Evolutionary conservation across 208 protist species (phyloP), one percentile per base, ranked within the genome.

Genomic region (Acanthamoeba rhysodes): DNA sequence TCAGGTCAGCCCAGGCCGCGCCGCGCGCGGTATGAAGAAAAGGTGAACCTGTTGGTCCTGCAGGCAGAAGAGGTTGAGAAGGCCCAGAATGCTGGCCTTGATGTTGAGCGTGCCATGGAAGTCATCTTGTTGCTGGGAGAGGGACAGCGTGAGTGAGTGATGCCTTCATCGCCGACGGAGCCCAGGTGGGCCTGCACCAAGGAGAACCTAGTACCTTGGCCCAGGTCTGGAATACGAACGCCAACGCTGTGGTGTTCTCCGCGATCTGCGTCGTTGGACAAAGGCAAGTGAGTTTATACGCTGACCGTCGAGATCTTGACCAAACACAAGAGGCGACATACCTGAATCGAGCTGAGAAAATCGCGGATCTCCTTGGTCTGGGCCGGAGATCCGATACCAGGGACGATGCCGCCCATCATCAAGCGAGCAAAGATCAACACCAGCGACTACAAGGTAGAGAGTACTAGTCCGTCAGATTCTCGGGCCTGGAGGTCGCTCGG

Each of bases 21-120:
- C 59, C 14, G 14, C 22, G 59, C 59, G 22, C 14, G 0, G 16
- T 20, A 20, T 62, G 2, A 88, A 8, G 20, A 88, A 5, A 9
- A 9, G 45, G 45, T 9, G 3, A 20, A 90, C 80, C 80, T 90
- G 80, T n/a, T 90, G 80, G 32, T 90, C 80, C 45, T 90, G 45
- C 27, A 90, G n/a, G 29, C 34, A 32, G 80, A 90, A 90, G 45
- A 90, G 48, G 53, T 64, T 64, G 53, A 55, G 53, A 2, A 90
- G 24, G 50, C 80, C 80, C 80, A 90, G 27, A 18, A 90, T 90
- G 48, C 87, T 93, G 48, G 57, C 87, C 87, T 93, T 93, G 87
- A 93, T 93, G 59, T 93, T 93, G 24, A 93, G 53, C 32, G 34
- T 76, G 24, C 87, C 87, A 45, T 93, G 53, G 48, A 93, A 76